Base-by-base conservation (phyloP, 257 asterid genomes). In the Anisodus tanguticus region DNA sequence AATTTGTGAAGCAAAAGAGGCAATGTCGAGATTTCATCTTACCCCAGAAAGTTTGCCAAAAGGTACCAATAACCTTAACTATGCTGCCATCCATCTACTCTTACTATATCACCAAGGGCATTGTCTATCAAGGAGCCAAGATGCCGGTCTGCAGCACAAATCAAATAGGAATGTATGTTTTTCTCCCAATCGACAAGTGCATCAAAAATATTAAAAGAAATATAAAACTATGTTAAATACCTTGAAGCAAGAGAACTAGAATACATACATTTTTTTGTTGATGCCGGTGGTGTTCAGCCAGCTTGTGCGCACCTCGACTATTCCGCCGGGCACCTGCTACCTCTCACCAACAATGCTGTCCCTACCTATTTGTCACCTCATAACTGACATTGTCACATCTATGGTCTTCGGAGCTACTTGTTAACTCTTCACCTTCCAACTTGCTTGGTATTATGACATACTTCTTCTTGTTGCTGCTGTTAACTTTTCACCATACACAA, bases 191-290 rank as follows among this genome's bases (percentile, higher is more conserved):
- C 39, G 53, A 2, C 55, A 70, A 41, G 31, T 41, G 22, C 81
- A 77, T 77, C 39, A 13, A 53, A 64, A 53, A 26, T 6, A 77
- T 0, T 4, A 1, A 19, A 22, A 49, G 26, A 53, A 53, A 37
- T 2, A 77, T 2, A 53, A 4, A 41, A 6, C 6, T 3, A 77
- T 53, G 47, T 13, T 9, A 53, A 77, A 58, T 79, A 86, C 89
- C 90, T 84, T 43, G 51, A 45, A 66, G 72, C 31, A 59, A 54
- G 82, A 74, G 57, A 81, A n/a, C 45, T 62, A 22, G 84, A 12
- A 12, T 49, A 39, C 45, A 3, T 45, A 47, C 5, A 26, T 4
- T 2, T 35, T 35, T 35, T 13, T 16, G 37, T 31, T 31, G 35
- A 31, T 31, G 35, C 35, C 35, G 35, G 35, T 15, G 19, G 49